These are phyloP conservation scores for Sanghuangporus baumii DNA, from an alignment of 1,284 basidiomycete species.

Conservation along the genomic window DNA sequence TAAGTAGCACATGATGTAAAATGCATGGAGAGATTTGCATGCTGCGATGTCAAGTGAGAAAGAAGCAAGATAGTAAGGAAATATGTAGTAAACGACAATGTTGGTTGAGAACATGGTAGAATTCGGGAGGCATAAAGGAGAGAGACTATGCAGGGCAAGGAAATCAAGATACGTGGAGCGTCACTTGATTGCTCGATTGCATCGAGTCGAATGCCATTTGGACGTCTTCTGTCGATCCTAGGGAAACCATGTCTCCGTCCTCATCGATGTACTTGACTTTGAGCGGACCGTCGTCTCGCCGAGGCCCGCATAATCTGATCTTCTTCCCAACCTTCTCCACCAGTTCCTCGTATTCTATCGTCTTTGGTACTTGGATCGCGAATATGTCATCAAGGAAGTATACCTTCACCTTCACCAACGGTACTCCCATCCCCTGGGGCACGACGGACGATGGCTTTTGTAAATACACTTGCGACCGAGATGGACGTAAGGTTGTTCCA, in stretches of 20 bases:
- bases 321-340: constrained; percentile 90
- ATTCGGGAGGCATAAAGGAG: background rate
- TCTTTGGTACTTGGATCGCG: constrained; percentile 80
- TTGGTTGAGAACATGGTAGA: background rate
- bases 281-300: constrained; percentile 67
- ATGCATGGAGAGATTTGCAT: constrained; percentile 8
- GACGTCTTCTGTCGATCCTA: constrained; percentile 85
- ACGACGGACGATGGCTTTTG: constrained; percentile 23
- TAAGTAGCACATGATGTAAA: constrained; percentile 9
- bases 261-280: constrained; percentile 88
- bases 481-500: constrained; percentile 46
- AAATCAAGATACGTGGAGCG: constrained; percentile 48
- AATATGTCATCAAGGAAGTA: constrained; percentile 89
- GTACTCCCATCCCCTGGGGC: constrained; percentile 26
- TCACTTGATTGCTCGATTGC: constrained; percentile 68
- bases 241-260: constrained; percentile 83
- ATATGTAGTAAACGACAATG: background rate
- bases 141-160: background rate
- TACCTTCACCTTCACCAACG: constrained; percentile 80
- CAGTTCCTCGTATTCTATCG: constrained; percentile 74
- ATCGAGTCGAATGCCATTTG: constrained; percentile 85
- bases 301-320: constrained; percentile 80
- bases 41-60: background rate
- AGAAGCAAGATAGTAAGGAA: background rate
- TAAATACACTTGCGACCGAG: constrained; percentile 44